phyloP scores from a whole-genome alignment of 2,329 filamentous ascomycete species.

The Dothideomycetes sp. region DNA sequence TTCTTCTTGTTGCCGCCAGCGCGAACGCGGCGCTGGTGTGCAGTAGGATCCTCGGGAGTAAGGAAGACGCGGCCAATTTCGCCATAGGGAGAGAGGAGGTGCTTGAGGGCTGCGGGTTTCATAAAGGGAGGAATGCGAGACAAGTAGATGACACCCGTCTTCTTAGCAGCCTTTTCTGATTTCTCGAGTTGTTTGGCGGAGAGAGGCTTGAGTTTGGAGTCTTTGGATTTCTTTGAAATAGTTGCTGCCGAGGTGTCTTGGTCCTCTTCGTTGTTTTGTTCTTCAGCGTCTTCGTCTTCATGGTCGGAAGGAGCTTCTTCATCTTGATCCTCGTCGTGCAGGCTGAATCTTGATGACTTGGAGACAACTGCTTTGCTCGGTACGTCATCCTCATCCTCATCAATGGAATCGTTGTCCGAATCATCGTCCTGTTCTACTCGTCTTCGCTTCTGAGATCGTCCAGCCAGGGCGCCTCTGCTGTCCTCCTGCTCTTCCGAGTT shows the following conservation, averaged over 20 bases:
- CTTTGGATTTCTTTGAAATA: constrained; percentile 7
- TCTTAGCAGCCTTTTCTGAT: constrained; percentile 53
- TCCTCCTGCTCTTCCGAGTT: constrained; percentile 57
- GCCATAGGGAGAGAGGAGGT: constrained; percentile 65
- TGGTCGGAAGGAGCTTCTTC: constrained; percentile 13
- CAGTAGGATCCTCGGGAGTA: constrained; percentile 59
- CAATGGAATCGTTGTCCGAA: constrained; percentile 20
- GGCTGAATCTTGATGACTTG: constrained; percentile 2
- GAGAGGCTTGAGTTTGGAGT: constrained; percentile 23
- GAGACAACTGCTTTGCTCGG: constrained; percentile 9
- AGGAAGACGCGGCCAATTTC: constrained; percentile 57
- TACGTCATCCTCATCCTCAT: constrained; percentile 10
- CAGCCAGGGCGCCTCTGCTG: constrained; percentile 47
- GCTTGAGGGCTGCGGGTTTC: constrained; percentile 68
- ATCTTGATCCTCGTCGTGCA: constrained; percentile 9
- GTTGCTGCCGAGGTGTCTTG: constrained; percentile 4
- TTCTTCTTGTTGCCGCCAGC: constrained; percentile 75
- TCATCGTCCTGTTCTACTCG: constrained; percentile 39
- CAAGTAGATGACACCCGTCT: constrained; percentile 72
- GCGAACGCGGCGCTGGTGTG: constrained; percentile 55
- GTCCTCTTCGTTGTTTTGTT: constrained; percentile 20
- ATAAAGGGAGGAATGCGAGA: constrained; percentile 81
- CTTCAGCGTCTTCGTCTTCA: constrained; percentile 11
- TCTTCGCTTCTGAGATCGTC: constrained; percentile 46
- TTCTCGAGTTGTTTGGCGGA: constrained; percentile 58